Base-by-base conservation (phyloP, 176 grass and related monocot genomes). In the Hyparrhenia diplandra region DNA sequence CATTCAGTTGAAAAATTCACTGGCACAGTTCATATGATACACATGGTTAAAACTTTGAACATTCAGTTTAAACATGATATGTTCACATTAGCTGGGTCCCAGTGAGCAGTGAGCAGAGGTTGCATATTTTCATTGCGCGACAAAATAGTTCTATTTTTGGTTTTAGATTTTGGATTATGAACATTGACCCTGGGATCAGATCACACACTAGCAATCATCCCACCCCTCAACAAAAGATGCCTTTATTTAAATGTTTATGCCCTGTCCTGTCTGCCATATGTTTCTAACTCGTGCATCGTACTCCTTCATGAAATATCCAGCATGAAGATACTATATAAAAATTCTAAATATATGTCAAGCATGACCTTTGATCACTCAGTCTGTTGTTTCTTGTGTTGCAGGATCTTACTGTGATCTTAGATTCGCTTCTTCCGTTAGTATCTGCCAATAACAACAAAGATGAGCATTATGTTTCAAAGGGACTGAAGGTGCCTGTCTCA, bases 371-470 rank as follows among this genome's bases (percentile, higher is more conserved):
- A 81, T 21, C 64, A 57, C n/a, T 65, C 12, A 36, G 43, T 37
- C 52, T 78, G 39, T 86, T 82, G 71, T 47, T 23, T 85, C 74
- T 82, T 82, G 35, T 86, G 75, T 76, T 85, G 67, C 75, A 98
- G 95, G 95, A 98, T 63, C 90, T 98, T 58, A 88, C 76, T 54
- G 77, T 84, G 64, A 83, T 89, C 75, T 86, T 94, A 86, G 62
- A 87, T 87, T 84, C 90, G 1, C 95, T 98, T 87, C 92, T 98
- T 86, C 92, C 95, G 28, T 77, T 92, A 81, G 86, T 87, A 85
- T 92, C 80, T 79, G 67, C 89, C 64, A 91, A 91, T 80, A 88
- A 25, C 18, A 78, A 82, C 84, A 92, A 83, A 85, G 80, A 87
- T 67, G 87, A 98, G 25, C 78, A 81, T 79, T 91, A 94, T 85